A percentile compares a stretch with the other conserved stretches of the same genome.
phyloP scores from a whole-genome alignment of 768 basidiomycete species.

The Tylopilus balloui region DNA sequence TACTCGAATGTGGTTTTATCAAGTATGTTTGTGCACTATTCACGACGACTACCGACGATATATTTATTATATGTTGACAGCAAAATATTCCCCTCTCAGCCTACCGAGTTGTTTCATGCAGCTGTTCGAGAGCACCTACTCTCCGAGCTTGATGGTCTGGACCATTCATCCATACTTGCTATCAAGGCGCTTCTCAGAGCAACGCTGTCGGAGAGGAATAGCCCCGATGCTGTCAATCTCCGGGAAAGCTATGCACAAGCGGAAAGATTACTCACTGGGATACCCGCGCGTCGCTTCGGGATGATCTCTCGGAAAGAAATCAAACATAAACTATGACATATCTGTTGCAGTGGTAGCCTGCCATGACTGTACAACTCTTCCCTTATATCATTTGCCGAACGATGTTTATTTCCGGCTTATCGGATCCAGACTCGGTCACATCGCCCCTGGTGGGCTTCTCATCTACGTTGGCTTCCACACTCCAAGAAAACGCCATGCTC shows the following conservation, averaged over 20 bases:
- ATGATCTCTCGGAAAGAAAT: conserved; percentile 61
- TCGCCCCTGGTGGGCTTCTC: not conserved
- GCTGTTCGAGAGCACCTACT: conserved; percentile 47
- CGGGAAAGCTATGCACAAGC: conserved; percentile 72
- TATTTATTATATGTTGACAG: conserved; percentile 33
- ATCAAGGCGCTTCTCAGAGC: conserved; percentile 52
- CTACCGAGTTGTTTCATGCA: conserved; percentile 49
- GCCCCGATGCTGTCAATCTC: conserved; percentile 60
- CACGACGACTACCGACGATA: not conserved
- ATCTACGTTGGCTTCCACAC: not conserved
- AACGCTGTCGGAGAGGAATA: conserved; percentile 57
- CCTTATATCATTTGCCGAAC: not conserved
- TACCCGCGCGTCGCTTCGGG: conserved; percentile 49
- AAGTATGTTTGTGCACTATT: conserved; percentile 41
- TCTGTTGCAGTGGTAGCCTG: not conserved
- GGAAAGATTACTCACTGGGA: conserved; percentile 55
- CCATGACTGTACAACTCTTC: not conserved
- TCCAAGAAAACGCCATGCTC: not conserved
- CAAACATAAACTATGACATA: conserved; percentile 52
- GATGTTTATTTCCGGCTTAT: not conserved
- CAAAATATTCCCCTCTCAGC: conserved; percentile 54
- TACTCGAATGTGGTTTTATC: conserved; percentile 57
- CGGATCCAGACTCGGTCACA: not conserved
- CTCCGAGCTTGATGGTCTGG: conserved; percentile 55
- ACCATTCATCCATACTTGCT: conserved; percentile 47